Conservation (phyloP, 331 rosid species). For the Ulmus americana region DNA sequence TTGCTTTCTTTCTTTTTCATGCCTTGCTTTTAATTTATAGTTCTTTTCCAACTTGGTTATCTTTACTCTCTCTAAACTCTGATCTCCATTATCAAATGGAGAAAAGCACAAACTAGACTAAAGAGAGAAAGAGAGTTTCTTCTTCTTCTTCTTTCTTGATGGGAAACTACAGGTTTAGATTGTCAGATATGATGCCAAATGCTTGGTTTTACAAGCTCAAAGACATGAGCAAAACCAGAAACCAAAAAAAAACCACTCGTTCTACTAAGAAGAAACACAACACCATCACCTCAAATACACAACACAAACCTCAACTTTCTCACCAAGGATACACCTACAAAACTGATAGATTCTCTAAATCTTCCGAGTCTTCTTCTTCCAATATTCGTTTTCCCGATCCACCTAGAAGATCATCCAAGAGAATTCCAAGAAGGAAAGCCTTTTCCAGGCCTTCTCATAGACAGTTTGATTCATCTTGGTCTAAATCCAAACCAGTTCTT, state of each 20-base stretch:
- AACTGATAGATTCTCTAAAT: conserved; percentile 33
- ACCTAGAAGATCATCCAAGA: conserved; percentile 58
- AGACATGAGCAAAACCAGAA: conserved; percentile 55
- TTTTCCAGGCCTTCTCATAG: conserved; percentile 62
- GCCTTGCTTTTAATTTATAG: conserved; percentile 18
- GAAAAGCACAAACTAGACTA: conserved; percentile 16
- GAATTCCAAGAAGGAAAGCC: conserved; percentile 54
- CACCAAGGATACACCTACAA: conserved; percentile 34
- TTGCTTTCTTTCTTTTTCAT: conserved; percentile 34
- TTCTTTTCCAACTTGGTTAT: conserved; percentile 17
- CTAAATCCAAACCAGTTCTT: conserved; percentile 24
- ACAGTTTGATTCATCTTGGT: conserved; percentile 21
- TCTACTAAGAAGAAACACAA: conserved; percentile 37
- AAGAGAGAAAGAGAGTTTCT: neutral
- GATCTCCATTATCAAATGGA: conserved; percentile 23
- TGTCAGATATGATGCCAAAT: conserved; percentile 77
- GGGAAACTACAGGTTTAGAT: conserved; percentile 65
- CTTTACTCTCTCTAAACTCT: conserved; percentile 27
- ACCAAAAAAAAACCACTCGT: conserved; percentile 27
- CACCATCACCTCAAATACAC: conserved; percentile 29
- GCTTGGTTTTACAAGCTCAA: conserved; percentile 83
- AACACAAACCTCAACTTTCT: conserved; percentile 37
- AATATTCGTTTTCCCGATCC: conserved; percentile 47
- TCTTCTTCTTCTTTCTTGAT: conserved; percentile 28
- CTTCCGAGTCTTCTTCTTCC: conserved; percentile 36